phyloP scores from a whole-genome alignment of 495 filamentous ascomycete genomes.

The Penicillium pulvis region DNA sequence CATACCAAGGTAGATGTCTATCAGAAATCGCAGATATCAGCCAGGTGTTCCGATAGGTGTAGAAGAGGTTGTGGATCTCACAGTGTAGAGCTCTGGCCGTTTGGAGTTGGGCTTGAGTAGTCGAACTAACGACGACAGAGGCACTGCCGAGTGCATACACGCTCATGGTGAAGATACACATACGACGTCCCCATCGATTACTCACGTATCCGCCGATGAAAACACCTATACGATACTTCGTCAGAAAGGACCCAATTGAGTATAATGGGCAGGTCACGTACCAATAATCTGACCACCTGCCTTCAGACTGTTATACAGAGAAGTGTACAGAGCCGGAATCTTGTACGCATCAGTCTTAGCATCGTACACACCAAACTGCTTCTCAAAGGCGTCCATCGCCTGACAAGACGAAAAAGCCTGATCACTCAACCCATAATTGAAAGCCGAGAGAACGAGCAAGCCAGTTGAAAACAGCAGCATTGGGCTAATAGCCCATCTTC shows the following conservation, averaged over 20 bases:
- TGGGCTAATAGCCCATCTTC: slow-evolving; percentile 10
- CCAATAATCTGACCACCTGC: slow-evolving; percentile 20
- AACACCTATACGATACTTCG: slow-evolving; percentile 18
- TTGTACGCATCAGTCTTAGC: slow-evolving; percentile 19
- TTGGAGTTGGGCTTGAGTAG: slow-evolving; percentile 31
- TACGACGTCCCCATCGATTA: slow-evolving; percentile 33
- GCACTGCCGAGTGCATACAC: slow-evolving; percentile 36
- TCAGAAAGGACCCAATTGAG: neutral
- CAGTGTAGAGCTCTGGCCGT: slow-evolving; percentile 36
- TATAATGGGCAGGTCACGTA: neutral
- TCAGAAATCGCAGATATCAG: neutral
- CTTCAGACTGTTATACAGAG: slow-evolving; percentile 43
- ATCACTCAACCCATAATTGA: slow-evolving; percentile 42
- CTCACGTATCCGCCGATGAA: slow-evolving; percentile 32
- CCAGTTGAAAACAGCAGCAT: slow-evolving; percentile 9
- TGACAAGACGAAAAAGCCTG: slow-evolving; percentile 36
- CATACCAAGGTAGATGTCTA: slow-evolving; percentile 39
- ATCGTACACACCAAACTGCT: slow-evolving; percentile 35
- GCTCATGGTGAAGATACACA: slow-evolving; percentile 38
- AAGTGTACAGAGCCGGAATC: slow-evolving; percentile 28
- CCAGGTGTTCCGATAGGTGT: neutral
- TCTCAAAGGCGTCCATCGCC: slow-evolving; percentile 33
- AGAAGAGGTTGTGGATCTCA: neutral
- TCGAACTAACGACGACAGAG: slow-evolving; percentile 33
- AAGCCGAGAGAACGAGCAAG: slow-evolving; percentile 22